Percentiles rank a stretch among this genome's conserved stretches.
Conservation (phyloP, 202 grass and related monocot genomes). For the Saccharum hybrid region DNA sequence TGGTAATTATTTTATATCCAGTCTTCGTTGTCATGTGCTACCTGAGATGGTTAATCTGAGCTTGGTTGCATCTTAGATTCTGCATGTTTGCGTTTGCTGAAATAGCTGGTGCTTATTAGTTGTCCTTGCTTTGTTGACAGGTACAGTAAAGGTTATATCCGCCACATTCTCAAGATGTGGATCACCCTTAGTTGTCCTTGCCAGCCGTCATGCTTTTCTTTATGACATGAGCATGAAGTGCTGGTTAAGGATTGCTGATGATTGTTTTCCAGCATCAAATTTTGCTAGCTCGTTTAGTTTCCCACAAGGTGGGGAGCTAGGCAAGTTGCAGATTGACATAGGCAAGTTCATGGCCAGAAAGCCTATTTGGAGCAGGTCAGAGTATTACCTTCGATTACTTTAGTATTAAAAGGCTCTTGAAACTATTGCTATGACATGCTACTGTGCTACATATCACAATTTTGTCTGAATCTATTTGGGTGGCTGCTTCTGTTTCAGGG, state of each 20-base stretch:
- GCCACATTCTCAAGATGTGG: constrained; percentile 88
- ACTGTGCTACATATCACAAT: not conserved
- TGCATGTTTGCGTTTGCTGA: constrained; percentile 1
- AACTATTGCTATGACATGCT: constrained; percentile 30
- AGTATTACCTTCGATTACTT: constrained; percentile 20
- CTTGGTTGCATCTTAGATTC: constrained; percentile 23
- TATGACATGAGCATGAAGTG: constrained; percentile 85
- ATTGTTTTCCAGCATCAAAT: constrained; percentile 91
- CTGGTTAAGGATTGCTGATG: constrained; percentile 93
- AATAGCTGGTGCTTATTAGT: constrained; percentile 16
- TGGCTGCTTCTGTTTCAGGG: constrained; percentile 48
- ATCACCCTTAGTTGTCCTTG: constrained; percentile 82
- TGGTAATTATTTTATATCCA: constrained; percentile 57
- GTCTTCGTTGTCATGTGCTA: constrained; percentile 26
- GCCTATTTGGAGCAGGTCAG: constrained; percentile 82
- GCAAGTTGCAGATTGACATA: constrained; percentile 83
- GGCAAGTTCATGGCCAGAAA: constrained; percentile 87
- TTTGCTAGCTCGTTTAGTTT: constrained; percentile 78
- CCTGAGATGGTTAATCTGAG: constrained; percentile 14
- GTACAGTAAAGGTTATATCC: constrained; percentile 84
- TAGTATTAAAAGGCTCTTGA: constrained; percentile 9
- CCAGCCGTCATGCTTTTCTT: constrained; percentile 76
- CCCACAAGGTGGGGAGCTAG: constrained; percentile 79
- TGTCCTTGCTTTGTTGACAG: constrained; percentile 51
- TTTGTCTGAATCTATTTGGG: constrained; percentile 26